Evolutionary conservation across 352 stramenopile species (phyloP), one percentile per base, ranked within the genome.

Genomic region (Globisporangium perplexum): DNA sequence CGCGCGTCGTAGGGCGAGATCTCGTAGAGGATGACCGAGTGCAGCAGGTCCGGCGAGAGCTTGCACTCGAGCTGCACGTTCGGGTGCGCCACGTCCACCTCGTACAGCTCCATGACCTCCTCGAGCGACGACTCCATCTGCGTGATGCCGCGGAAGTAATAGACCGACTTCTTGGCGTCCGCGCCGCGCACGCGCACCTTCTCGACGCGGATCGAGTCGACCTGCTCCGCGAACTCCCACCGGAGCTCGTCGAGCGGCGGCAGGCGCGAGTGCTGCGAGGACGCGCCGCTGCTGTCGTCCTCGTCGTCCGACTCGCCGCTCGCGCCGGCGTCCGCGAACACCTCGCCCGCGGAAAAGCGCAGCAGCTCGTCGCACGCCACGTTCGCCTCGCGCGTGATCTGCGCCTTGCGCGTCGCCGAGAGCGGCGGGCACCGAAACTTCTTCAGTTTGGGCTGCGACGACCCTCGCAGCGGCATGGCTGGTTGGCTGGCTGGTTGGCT

Each of bases 21-120:
- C 64, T 89, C 74, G 64, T 91, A 91, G 3, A 91, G 68, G 45
- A 91, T 77, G 18, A 86, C 73, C 39, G 81, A 92, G 63, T 92
- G 78, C 14, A 92, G 55, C 50, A 92, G 66, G 39, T 92, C 76
- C 0, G 80, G 80, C 15, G 78, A 73, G 0, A 92, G 62, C 51
- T 89, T 89, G 55, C 73, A 77, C 57, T 92, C 77, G 23, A 90
- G 63, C 54, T 88, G 71, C 50, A 87, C 72, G 53, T 92, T 88
- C 14, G 77, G 74, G 63, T 90, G 78, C 10, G 68, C 53, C 55
- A 87, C 73, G 59, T 89, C 77, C 22, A 92, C 74, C 30, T 86
- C 69, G 58, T 88, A 88, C 14, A 89, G 66, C 55, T 87, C 73
- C 66, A 89, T 74, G 48, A 88, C 57, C 57, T 92, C 78, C 14